These are phyloP conservation scores for Cordyceps cateniannulata DNA, from an alignment of 2,329 filamentous ascomycete species.

Conservation along the genomic window DNA sequence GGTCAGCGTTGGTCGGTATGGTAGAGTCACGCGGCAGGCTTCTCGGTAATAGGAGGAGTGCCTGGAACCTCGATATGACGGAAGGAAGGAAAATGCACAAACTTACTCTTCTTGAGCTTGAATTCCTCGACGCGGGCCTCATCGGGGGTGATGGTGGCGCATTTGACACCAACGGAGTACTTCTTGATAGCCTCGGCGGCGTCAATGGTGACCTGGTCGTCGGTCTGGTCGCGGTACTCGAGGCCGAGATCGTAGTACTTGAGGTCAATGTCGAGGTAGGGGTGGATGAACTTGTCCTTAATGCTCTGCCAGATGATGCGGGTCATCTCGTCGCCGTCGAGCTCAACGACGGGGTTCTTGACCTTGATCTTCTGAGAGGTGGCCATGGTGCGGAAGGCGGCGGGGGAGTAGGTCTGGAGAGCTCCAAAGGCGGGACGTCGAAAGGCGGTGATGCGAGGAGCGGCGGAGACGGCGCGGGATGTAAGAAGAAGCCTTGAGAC, in stretches of 20 bases:
- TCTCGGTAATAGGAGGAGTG: neutral
- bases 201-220: slow-evolving; percentile 92
- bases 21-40: neutral
- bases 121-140: slow-evolving; percentile 96
- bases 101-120: slow-evolving; percentile 92
- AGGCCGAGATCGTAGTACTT: slow-evolving; percentile 97
- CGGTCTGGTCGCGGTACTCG: slow-evolving; percentile 90
- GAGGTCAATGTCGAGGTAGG: slow-evolving; percentile 93
- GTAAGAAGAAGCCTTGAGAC: slow-evolving; percentile 6
- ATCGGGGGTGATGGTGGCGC: slow-evolving; percentile 97
- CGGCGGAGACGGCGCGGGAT: slow-evolving; percentile 19
- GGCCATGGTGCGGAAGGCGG: slow-evolving; percentile 63
- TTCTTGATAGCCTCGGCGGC: slow-evolving; percentile 97
- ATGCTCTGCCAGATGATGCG: slow-evolving; percentile 98
- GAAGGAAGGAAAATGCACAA: slow-evolving; percentile 14
- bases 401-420: slow-evolving; percentile 45
- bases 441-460: slow-evolving; percentile 22
- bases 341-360: slow-evolving; percentile 97
- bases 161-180: slow-evolving; percentile 98
- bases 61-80: neutral
- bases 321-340: slow-evolving; percentile 95
- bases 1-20: slow-evolving; percentile 3
- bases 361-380: slow-evolving; percentile 86
- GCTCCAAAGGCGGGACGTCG: slow-evolving; percentile 34
- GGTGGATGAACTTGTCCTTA: slow-evolving; percentile 97